Evolutionary conservation across 208 protist genomes (phyloP).

Genomic region (Leishmania arabica): DNA sequence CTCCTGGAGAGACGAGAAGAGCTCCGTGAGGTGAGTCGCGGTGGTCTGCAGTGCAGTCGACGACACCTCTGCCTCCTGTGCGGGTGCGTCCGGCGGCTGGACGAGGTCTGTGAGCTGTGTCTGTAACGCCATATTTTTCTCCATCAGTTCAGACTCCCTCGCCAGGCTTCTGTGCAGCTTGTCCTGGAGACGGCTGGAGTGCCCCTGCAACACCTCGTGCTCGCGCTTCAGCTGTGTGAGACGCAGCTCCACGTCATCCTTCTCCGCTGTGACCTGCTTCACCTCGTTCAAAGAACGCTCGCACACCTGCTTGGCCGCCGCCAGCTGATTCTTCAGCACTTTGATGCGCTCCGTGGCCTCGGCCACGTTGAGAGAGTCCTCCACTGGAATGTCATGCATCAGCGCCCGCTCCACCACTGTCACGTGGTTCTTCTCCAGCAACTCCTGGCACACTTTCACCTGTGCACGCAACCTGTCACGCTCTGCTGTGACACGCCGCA

Average conservation of each 20-base stretch:
- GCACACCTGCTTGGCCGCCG: conserved; percentile 40
- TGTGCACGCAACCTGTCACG: conserved; percentile 41
- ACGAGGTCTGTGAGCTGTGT: conserved; percentile 36
- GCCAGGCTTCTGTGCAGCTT: conserved; percentile 40
- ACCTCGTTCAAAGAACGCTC: conserved; percentile 31
- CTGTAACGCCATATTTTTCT: conserved; percentile 49
- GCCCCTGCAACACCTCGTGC: conserved; percentile 39
- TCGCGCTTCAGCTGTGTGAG: conserved; percentile 22
- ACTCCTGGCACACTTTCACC: conserved; percentile 43
- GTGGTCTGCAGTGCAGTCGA: neutral
- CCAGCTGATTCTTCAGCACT: conserved; percentile 54
- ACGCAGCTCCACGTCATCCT: conserved; percentile 23
- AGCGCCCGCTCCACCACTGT: conserved; percentile 67
- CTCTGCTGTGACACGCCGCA: conserved; percentile 44
- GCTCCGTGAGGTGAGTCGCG: neutral
- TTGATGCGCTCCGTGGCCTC: conserved; percentile 74
- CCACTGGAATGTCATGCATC: conserved; percentile 70
- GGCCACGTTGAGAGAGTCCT: conserved; percentile 65
- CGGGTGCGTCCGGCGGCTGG: neutral
- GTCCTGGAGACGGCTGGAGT: conserved; percentile 38
- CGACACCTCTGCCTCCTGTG: neutral
- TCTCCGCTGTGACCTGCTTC: conserved; percentile 23
- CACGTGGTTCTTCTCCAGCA: conserved; percentile 83
- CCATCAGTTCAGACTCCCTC: conserved; percentile 46
- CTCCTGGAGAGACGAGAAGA: conserved; percentile 10